A percentile compares a stretch with the other conserved stretches of the same genome.
Evolutionary conservation across 1,284 basidiomycete genomes (phyloP).

Genomic region (Sanghuangporus weigelae): DNA sequence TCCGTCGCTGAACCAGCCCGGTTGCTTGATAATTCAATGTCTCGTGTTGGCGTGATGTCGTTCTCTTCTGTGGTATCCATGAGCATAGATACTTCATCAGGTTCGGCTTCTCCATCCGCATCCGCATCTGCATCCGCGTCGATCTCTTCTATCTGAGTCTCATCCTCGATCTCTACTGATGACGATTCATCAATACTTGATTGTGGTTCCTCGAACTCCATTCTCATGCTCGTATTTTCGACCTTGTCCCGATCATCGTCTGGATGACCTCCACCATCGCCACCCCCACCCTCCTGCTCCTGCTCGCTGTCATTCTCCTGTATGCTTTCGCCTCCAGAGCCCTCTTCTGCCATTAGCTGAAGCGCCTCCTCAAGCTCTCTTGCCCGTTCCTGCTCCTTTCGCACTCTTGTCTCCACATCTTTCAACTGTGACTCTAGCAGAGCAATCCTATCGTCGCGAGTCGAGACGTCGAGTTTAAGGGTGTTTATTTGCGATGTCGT

Average conservation of each 20-base stretch:
- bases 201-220: neutral
- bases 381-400: neutral
- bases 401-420: conserved; percentile 1
- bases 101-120: conserved; percentile 5
- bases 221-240: neutral
- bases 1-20: neutral
- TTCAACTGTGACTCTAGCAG: conserved; percentile 6
- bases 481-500: neutral
- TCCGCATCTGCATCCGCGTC: neutral
- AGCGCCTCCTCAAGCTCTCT: conserved; percentile 7
- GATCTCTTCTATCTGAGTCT: neutral
- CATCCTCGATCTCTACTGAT: neutral
- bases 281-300: neutral
- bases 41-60: neutral
- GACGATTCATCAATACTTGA: neutral
- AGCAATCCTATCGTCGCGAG: neutral
- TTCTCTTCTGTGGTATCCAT: neutral
- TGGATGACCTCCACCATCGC: neutral
- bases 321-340: neutral
- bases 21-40: neutral
- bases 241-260: neutral
- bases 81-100: conserved; percentile 3
- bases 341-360: conserved; percentile 1
- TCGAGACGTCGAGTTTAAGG: conserved; percentile 1
- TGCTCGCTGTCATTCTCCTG: neutral